Conservation (phyloP, 495 filamentous ascomycete species). For the Aspergillus panamensis region DNA sequence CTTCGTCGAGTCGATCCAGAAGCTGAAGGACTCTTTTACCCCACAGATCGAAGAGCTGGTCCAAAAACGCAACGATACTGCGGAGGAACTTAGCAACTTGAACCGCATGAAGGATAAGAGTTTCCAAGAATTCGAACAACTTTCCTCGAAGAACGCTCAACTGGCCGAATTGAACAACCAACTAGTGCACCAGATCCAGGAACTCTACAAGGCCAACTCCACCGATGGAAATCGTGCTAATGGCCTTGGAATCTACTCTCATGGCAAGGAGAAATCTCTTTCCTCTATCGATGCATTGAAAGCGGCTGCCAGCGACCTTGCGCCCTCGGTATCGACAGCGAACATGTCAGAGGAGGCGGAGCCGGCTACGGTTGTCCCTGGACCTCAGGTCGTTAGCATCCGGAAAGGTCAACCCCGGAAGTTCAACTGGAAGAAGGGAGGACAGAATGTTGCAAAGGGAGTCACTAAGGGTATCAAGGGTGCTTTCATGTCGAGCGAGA, state of each 20-base stretch:
- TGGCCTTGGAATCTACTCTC: constrained; percentile 82
- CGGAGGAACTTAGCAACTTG: constrained; percentile 76
- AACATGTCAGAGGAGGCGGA: constrained; percentile 65
- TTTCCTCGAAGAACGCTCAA: constrained; percentile 90
- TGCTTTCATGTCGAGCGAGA: constrained; percentile 59
- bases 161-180: constrained; percentile 92
- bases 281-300: constrained; percentile 57
- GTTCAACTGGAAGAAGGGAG: constrained; percentile 98
- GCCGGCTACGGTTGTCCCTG: constrained; percentile 62
- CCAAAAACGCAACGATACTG: constrained; percentile 72
- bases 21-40: constrained; percentile 74
- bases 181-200: constrained; percentile 89
- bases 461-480: constrained; percentile 90
- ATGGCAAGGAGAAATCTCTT: constrained; percentile 70
- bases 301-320: constrained; percentile 48
- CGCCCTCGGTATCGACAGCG: constrained; percentile 51
- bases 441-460: constrained; percentile 87
- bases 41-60: constrained; percentile 80
- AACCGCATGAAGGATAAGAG: constrained; percentile 83
- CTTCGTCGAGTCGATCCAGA: constrained; percentile 81
- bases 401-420: constrained; percentile 89
- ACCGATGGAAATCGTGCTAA: constrained; percentile 58
- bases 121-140: constrained; percentile 90
- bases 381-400: constrained; percentile 88
- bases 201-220: constrained; percentile 77